A percentile compares a stretch with the other conserved stretches of the same genome.
phyloP scores from a whole-genome alignment of 371 early-diverging fungal species.

The Zopfochytrium polystomum region DNA sequence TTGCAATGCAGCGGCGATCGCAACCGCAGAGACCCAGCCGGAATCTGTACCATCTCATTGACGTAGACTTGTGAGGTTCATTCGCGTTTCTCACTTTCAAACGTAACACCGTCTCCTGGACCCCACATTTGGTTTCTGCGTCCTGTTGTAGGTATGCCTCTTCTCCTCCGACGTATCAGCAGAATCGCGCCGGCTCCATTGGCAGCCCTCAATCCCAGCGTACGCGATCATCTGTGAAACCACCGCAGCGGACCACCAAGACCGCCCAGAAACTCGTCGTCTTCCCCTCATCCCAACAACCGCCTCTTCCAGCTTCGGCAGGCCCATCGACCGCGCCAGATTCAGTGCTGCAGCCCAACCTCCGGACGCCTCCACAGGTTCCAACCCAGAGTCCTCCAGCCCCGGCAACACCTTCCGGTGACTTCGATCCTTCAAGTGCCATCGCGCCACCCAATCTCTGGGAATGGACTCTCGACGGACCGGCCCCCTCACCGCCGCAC shows the following conservation, averaged over 20 bases:
- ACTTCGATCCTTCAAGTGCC: slow-evolving; percentile 49
- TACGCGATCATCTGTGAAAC: too few species aligned
- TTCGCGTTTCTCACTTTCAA: too few species aligned
- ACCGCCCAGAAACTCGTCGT: slow-evolving; percentile 63
- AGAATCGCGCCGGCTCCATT: too few species aligned
- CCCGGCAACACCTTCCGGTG: neutral
- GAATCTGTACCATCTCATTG: too few species aligned
- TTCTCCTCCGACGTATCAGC: too few species aligned
- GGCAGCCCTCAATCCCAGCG: too few species aligned
- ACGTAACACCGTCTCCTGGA: too few species aligned
- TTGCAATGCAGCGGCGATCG: too few species aligned
- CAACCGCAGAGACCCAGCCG: too few species aligned
- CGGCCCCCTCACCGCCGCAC: neutral
- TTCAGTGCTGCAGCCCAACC: neutral
- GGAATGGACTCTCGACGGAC: neutral
- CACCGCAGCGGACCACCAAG: slow-evolving; percentile 78
- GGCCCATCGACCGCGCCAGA: neutral
- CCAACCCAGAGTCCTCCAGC: neutral
- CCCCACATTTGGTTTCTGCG: too few species aligned
- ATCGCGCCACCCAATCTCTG: slow-evolving; percentile 76
- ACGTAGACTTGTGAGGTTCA: too few species aligned
- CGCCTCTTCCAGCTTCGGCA: neutral
- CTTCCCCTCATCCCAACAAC: slow-evolving; percentile 11
- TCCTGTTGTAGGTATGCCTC: too few species aligned
- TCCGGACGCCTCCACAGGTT: neutral